A percentile compares a stretch with the other conserved stretches of the same genome.
Conservation (phyloP, 139 green algal species). For the Haematococcus sp. region DNA sequence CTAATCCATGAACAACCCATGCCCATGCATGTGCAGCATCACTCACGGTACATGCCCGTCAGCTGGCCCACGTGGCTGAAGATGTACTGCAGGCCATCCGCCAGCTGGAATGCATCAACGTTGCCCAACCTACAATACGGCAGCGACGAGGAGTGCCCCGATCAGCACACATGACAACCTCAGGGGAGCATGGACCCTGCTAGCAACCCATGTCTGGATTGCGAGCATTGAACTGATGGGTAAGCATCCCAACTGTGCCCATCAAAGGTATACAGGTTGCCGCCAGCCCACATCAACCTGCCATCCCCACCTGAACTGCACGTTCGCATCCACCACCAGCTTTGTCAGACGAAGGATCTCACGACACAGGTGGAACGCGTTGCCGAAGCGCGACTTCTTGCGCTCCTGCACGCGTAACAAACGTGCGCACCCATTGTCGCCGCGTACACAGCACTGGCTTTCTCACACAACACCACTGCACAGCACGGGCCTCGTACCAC, state of each 20-base stretch:
- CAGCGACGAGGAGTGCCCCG: neutral
- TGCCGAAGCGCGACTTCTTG: conserved; percentile 99
- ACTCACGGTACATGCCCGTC: conserved; percentile 89
- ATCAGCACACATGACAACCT: neutral
- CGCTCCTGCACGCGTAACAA: conserved; percentile 94
- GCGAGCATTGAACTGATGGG: no score
- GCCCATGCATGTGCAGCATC: no score
- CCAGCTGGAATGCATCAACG: conserved; percentile 98
- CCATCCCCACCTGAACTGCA: conserved; percentile 91
- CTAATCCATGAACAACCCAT: no score
- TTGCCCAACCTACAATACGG: conserved; percentile 84
- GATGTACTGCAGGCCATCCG: conserved; percentile 98
- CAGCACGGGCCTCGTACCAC: no score
- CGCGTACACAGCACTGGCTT: no score
- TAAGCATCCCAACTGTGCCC: no score
- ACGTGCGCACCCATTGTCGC: no score
- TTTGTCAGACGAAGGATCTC: conserved; percentile 99
- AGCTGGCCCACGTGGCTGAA: conserved; percentile 99
- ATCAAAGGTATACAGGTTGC: no score
- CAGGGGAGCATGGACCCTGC: no score
- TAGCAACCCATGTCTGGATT: no score
- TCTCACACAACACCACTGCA: no score
- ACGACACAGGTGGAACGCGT: conserved; percentile 98
- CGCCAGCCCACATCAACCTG: no score
- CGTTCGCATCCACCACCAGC: conserved; percentile 95